Evolutionary conservation across 495 filamentous ascomycete species (phyloP).

Genomic region (Beverwykella pulmonaria): DNA sequence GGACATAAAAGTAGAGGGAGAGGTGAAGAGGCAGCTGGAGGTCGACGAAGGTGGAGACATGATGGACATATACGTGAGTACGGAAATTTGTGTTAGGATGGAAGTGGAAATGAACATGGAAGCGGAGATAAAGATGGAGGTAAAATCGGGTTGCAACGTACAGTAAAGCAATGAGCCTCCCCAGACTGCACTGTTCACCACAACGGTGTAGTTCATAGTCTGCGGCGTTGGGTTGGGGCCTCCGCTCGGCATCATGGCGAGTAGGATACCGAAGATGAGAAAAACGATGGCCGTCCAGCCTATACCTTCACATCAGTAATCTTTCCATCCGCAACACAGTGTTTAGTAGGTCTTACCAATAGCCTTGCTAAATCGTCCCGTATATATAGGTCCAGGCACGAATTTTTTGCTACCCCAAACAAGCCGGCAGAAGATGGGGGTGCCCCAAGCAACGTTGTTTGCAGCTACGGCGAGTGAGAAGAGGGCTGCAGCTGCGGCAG

Average conservation of each 20-base stretch:
- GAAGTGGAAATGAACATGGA: no score
- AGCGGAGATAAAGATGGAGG: no score
- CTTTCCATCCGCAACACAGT: no score
- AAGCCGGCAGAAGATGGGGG: conserved; percentile 63
- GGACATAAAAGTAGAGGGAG: no score
- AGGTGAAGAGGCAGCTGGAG: no score
- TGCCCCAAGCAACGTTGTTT: conserved; percentile 66
- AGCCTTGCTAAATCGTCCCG: conserved; percentile 55
- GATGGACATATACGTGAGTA: no score
- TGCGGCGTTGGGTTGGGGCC: conserved; percentile 59
- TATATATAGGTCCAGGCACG: conserved; percentile 65
- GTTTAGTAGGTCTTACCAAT: no score
- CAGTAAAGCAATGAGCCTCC: conserved; percentile 61
- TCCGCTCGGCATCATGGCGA: conserved; percentile 62
- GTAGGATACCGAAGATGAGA: conserved; percentile 57
- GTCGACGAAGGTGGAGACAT: no score
- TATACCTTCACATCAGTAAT: no score
- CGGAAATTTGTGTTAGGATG: no score
- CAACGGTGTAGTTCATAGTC: conserved; percentile 68
- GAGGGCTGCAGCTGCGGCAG: conserved; percentile 61
- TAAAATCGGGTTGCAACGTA: not conserved
- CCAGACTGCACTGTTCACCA: conserved; percentile 68
- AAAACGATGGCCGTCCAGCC: conserved; percentile 59
- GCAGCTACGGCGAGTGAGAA: conserved; percentile 66
- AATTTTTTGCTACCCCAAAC: conserved; percentile 66